Conservation (phyloP, 1,284 basidiomycete species). For the Testicularia cyperi region DNA sequence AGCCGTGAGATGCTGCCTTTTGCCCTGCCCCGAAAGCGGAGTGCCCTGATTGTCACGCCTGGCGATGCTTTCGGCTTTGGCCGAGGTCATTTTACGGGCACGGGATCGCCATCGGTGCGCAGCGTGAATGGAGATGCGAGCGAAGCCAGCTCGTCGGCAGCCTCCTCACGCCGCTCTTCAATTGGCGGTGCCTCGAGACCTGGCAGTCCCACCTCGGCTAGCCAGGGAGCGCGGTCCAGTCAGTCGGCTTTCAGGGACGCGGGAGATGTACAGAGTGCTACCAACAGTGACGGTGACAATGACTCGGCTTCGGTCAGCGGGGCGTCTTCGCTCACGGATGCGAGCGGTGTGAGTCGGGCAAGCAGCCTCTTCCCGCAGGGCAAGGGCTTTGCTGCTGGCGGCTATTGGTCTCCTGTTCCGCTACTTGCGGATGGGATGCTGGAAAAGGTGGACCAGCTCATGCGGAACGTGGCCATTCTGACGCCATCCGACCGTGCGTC, state of each 20-base stretch:
- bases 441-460: conserved; percentile 26
- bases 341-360: conserved; percentile 8
- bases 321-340: conserved; percentile 13
- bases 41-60: conserved; percentile 70
- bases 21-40: conserved; percentile 75
- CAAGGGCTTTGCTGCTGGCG: conserved; percentile 45
- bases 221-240: background rate
- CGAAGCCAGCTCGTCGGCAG: conserved; percentile 1
- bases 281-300: conserved; percentile 6
- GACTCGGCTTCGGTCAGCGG: conserved; percentile 8
- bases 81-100: conserved; percentile 50
- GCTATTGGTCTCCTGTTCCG: conserved; percentile 47
- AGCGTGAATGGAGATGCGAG: conserved; percentile 24
- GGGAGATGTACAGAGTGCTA: no score
- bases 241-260: no score
- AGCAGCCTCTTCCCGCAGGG: conserved; percentile 46
- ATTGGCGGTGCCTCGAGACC: background rate
- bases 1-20: conserved; percentile 89
- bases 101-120: conserved; percentile 41
- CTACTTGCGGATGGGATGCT: conserved; percentile 43
- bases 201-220: background rate
- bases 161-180: conserved; percentile 15
- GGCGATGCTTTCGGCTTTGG: conserved; percentile 63
- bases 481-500: conserved; percentile 2
- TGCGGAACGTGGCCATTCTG: conserved; percentile 17